Evolutionary conservation across 164 flowering plant species (phyloP), one percentile per base, ranked within the genome.

Genomic region (Piper longum): DNA sequence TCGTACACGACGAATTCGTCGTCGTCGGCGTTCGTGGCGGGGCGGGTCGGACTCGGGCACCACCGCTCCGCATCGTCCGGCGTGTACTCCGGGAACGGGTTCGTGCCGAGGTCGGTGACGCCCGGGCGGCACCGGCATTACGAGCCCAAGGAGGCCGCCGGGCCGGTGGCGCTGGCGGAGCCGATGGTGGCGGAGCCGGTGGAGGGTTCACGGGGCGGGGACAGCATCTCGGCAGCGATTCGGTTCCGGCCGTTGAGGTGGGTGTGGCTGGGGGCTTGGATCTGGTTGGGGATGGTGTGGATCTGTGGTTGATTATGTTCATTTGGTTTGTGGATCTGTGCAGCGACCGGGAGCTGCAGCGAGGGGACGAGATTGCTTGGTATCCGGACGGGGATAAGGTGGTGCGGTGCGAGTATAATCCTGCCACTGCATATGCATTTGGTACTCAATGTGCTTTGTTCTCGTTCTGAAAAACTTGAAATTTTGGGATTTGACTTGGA

Each of bases 361-460:
- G 84, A 14, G 99, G 99, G 44, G 99, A 93, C 72, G 99, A 90
- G 80, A 78, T 85, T 39, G 79, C 96, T 0, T 93, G 99, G 99
- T 88, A 85, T 69, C 83, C 97, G 0, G 99, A 93, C 67, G 96
- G 96, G 36, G 97, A 90, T 74, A 88, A 85, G 66, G 79, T 82
- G 64, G 97, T 90, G 43, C 81, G 99, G 62, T 85, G 77, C 66
- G 95, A 87, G 81, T 85, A 74, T 63, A 90, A 88, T 84, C 88
- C 89, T 14, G 85, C 85, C 2, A 81, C 96, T 0, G 90, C 92
- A 16, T 90, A 88, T 77, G 99, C 89, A 65, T 93, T 87, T 74
- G 99, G 99, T 93, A 85, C 36, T 44, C 6, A 26, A 26, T 26
- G 36, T 26, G 18, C 16, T 60, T 54, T 41, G 19, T 66, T 66